Conservation (phyloP, 148 eudicot genomes). For the Selenicereus undatus region DNA sequence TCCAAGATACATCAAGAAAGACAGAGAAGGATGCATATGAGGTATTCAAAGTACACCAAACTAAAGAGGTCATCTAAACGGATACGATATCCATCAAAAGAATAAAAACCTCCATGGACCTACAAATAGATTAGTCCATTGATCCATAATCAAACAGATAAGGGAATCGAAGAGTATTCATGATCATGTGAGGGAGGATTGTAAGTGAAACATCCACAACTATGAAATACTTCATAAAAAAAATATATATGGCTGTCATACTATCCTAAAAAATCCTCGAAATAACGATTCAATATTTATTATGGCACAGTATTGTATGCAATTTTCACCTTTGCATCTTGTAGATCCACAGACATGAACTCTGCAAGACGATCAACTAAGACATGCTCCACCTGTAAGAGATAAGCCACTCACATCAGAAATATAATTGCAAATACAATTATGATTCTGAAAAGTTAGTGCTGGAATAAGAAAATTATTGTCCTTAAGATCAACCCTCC, state of each 20-base stretch:
- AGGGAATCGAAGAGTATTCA: background rate
- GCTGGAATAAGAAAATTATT: slow-evolving; percentile 7
- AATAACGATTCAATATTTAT: background rate
- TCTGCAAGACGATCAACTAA: slow-evolving; percentile 76
- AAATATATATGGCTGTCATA: background rate
- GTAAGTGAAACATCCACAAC: background rate
- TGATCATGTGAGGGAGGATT: background rate
- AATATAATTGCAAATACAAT: background rate
- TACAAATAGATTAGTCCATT: background rate
- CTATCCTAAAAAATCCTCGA: background rate
- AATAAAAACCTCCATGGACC: background rate
- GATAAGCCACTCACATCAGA: slow-evolving; percentile 14
- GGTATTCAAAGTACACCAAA: too few relatives aligned
- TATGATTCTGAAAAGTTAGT: background rate
- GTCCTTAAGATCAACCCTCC: background rate
- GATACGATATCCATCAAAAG: too few relatives aligned
- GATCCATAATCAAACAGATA: background rate
- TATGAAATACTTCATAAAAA: background rate
- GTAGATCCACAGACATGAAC: slow-evolving; percentile 84
- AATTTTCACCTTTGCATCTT: slow-evolving; percentile 72
- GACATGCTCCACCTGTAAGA: slow-evolving; percentile 86
- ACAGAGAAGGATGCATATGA: too few relatives aligned
- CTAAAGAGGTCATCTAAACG: too few relatives aligned
- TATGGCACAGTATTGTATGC: background rate
- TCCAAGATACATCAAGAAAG: too few relatives aligned